Evolutionary conservation across 495 filamentous ascomycete species (phyloP).

Genomic region (Cercophora sp.): DNA sequence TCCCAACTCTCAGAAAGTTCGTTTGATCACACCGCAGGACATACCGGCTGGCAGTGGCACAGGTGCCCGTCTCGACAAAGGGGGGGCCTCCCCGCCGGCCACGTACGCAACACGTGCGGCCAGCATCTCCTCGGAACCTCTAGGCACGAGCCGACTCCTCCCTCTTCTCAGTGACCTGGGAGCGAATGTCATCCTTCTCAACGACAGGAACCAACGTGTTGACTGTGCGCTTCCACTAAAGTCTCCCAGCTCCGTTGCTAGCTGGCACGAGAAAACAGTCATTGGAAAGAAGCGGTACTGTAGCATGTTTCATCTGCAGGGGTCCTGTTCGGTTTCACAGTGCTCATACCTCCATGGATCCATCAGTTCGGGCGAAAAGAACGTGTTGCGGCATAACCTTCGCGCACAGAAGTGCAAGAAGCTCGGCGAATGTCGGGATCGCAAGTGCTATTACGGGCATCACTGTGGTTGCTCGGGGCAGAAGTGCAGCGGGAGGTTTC

Average conservation of each 20-base stretch:
- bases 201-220: slow-evolving; percentile 42
- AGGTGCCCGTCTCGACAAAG: too few relatives aligned
- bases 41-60: background rate
- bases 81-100: background rate
- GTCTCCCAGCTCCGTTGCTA: background rate
- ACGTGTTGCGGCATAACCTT: slow-evolving; percentile 36
- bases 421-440: slow-evolving; percentile 34
- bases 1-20: background rate
- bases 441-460: slow-evolving; percentile 45
- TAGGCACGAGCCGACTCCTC: background rate
- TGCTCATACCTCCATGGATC: slow-evolving; percentile 36
- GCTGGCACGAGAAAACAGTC: slow-evolving; percentile 21
- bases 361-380: slow-evolving; percentile 33
- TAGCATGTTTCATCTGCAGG: slow-evolving; percentile 41
- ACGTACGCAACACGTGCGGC: slow-evolving; percentile 13
- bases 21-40: background rate
- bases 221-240: slow-evolving; percentile 26
- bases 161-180: slow-evolving; percentile 14
- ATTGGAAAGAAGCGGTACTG: slow-evolving; percentile 38
- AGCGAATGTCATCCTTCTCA: slow-evolving; percentile 38
- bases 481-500: too few relatives aligned
- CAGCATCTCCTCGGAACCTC: background rate
- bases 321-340: slow-evolving; percentile 37
- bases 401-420: slow-evolving; percentile 25
- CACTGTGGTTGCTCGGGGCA: slow-evolving; percentile 31